phyloP scores from a whole-genome alignment of 2,329 filamentous ascomycete species.

The Neofusicoccum parvum region DNA sequence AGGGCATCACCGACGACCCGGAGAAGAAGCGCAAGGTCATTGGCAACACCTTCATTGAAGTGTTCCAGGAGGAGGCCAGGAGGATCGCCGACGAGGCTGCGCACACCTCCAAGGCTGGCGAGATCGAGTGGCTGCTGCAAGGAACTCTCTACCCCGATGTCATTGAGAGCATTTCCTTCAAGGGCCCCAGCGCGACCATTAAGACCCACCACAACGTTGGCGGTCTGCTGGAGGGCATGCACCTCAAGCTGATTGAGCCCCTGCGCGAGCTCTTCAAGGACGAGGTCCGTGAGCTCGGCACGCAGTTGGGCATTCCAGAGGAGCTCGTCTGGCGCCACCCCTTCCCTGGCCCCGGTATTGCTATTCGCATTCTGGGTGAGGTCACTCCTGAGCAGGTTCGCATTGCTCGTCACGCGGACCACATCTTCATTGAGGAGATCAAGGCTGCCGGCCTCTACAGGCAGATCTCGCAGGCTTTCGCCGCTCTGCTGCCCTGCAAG shows the following conservation, averaged over 20 bases:
- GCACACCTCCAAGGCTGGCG: slow-evolving; percentile 67
- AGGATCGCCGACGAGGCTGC: slow-evolving; percentile 73
- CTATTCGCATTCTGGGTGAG: slow-evolving; percentile 80
- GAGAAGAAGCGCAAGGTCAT: slow-evolving; percentile 93
- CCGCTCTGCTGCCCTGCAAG: slow-evolving; percentile 66
- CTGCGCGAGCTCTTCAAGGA: slow-evolving; percentile 83
- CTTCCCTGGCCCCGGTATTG: slow-evolving; percentile 76
- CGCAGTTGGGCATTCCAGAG: slow-evolving; percentile 69
- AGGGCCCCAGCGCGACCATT: slow-evolving; percentile 70
- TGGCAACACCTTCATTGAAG: slow-evolving; percentile 75
- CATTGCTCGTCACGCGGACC: slow-evolving; percentile 75
- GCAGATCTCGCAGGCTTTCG: slow-evolving; percentile 70
- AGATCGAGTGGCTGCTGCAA: slow-evolving; percentile 85
- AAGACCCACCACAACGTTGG: slow-evolving; percentile 77
- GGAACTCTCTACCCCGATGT: slow-evolving; percentile 80
- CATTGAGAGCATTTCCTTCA: slow-evolving; percentile 72
- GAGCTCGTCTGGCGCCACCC: slow-evolving; percentile 79
- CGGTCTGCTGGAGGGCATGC: slow-evolving; percentile 64
- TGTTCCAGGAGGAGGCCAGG: slow-evolving; percentile 80
- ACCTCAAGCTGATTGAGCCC: slow-evolving; percentile 75
- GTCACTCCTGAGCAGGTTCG: slow-evolving; percentile 77
- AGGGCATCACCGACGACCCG: slow-evolving; percentile 72
- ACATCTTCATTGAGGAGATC: slow-evolving; percentile 79
- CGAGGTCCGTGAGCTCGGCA: slow-evolving; percentile 72
- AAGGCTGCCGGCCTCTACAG: slow-evolving; percentile 71